Conservation (phyloP, 2,329 filamentous ascomycete species). For the Ilyonectria mors-panacis region DNA sequence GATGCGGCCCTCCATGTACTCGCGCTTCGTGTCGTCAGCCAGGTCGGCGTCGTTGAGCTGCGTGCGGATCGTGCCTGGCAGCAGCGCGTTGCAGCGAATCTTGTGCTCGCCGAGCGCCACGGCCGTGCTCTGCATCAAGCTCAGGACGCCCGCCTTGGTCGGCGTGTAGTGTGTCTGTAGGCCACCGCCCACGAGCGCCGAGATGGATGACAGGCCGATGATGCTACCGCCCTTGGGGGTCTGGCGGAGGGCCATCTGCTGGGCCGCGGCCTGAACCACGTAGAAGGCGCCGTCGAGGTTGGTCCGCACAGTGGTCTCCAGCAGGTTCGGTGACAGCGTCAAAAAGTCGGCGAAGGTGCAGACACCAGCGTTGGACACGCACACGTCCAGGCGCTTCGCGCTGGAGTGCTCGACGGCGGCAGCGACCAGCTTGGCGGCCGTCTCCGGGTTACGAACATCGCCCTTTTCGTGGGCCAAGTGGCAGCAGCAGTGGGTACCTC, state of each 20-base stretch:
- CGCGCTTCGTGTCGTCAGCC: conserved; percentile 78
- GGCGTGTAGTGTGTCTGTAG: conserved; percentile 89
- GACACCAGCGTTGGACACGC: conserved; percentile 90
- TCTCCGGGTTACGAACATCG: conserved; percentile 82
- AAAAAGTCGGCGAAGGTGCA: conserved; percentile 92
- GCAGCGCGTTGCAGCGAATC: conserved; percentile 86
- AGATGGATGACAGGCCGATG: conserved; percentile 82
- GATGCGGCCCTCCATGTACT: conserved; percentile 86
- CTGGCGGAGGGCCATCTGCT: conserved; percentile 80
- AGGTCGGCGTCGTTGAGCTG: conserved; percentile 89
- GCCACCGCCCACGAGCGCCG: conserved; percentile 83
- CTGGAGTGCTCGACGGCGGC: conserved; percentile 73
- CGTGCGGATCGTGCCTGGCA: conserved; percentile 87
- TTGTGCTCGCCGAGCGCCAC: conserved; percentile 82
- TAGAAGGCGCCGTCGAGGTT: conserved; percentile 94
- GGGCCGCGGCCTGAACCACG: conserved; percentile 85
- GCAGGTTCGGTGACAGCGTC: conserved; percentile 78
- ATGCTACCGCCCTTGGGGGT: conserved; percentile 81
- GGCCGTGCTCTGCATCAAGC: conserved; percentile 87
- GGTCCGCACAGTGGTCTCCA: conserved; percentile 79
- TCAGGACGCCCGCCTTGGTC: conserved; percentile 86
- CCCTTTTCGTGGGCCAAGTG: conserved; percentile 78
- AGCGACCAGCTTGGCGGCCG: conserved; percentile 77
- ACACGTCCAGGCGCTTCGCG: conserved; percentile 77
- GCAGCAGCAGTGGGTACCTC: conserved; percentile 63